Percentiles rank a stretch among this genome's conserved stretches.
These are phyloP conservation scores for Mycena kentingensis DNA, from an alignment of 768 basidiomycete species.

Conservation along the genomic window DNA sequence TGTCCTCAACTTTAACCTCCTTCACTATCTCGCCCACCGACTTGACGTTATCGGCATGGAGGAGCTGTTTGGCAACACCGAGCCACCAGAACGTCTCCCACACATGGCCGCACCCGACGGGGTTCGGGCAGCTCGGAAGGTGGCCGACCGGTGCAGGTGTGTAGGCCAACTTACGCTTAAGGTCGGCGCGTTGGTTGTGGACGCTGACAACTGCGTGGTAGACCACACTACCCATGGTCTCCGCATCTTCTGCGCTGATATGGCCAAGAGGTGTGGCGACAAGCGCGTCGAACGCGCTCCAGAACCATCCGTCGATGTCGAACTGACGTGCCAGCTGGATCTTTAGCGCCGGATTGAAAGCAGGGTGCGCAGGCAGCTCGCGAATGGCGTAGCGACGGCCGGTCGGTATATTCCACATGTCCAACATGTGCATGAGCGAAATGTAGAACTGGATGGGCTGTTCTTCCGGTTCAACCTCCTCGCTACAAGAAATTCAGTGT, in stretches of 20 bases:
- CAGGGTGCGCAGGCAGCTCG: not conserved
- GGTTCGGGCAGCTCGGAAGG: not conserved
- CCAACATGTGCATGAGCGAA: not conserved
- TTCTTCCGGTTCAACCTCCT: not conserved
- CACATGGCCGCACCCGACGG: not conserved
- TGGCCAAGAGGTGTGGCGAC: not conserved
- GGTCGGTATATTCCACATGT: not conserved
- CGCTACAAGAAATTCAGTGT: not conserved
- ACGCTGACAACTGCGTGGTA: slow-evolving; percentile 1
- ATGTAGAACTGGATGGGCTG: not conserved
- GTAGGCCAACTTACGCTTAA: not conserved
- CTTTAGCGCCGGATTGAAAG: not conserved
- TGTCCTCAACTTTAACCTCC: no score
- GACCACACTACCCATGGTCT: slow-evolving; percentile 2
- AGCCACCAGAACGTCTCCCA: slow-evolving; percentile 13
- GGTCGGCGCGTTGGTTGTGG: not conserved
- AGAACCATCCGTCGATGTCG: not conserved
- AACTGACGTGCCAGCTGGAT: slow-evolving; percentile 1
- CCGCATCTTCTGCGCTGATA: not conserved
- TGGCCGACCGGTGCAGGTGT: slow-evolving; percentile 1
- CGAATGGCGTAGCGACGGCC: not conserved
- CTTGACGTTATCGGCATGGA: slow-evolving; percentile 5
- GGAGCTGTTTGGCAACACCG: slow-evolving; percentile 11
- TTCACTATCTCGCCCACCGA: not conserved
- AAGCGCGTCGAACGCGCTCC: not conserved